These are phyloP conservation scores for Bryoglossum gracile DNA, from an alignment of 495 filamentous ascomycete genomes.

Conservation along the genomic window DNA sequence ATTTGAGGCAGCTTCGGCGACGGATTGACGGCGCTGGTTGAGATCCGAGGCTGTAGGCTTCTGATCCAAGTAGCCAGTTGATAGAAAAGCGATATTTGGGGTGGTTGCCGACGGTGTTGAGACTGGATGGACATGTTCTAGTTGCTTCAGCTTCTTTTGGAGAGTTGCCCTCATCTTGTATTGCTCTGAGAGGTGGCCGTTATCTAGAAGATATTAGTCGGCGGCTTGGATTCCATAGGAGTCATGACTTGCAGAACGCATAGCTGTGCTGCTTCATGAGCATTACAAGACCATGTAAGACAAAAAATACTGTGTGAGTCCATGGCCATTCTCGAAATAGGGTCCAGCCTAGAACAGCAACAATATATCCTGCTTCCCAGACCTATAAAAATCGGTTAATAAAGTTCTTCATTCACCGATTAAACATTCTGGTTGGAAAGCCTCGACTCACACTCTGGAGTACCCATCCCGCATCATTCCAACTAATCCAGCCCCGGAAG, in stretches of 20 bases:
- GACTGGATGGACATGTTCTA: slow-evolving; percentile 30
- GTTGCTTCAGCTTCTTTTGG: slow-evolving; percentile 35
- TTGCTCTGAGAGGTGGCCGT: slow-evolving; percentile 59
- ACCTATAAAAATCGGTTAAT: slow-evolving; percentile 31
- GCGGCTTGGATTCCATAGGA: neutral
- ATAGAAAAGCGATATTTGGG: slow-evolving; percentile 28
- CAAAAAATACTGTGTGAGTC: slow-evolving; percentile 65
- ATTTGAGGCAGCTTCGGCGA: slow-evolving; percentile 33
- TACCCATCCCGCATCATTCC: slow-evolving; percentile 59
- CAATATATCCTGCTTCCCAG: slow-evolving; percentile 59
- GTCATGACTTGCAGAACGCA: slow-evolving; percentile 40
- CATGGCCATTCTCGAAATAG: slow-evolving; percentile 66
- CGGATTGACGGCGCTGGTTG: slow-evolving; percentile 34
- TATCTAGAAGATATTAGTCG: slow-evolving; percentile 32
- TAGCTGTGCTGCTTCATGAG: slow-evolving; percentile 78
- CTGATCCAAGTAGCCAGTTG: slow-evolving; percentile 33
- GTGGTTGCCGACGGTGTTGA: slow-evolving; percentile 29
- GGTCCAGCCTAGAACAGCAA: slow-evolving; percentile 49
- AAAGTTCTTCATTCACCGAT: too few relatives aligned
- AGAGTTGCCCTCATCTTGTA: slow-evolving; percentile 40
- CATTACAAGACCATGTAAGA: slow-evolving; percentile 62
- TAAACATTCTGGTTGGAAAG: neutral
- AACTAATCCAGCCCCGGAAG: slow-evolving; percentile 45
- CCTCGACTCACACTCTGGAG: slow-evolving; percentile 47
- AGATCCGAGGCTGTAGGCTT: slow-evolving; percentile 32